A percentile compares a stretch with the other conserved stretches of the same genome.
These are phyloP conservation scores for Pichia californica DNA, from an alignment of 805 yeast species.

Conservation along the genomic window DNA sequence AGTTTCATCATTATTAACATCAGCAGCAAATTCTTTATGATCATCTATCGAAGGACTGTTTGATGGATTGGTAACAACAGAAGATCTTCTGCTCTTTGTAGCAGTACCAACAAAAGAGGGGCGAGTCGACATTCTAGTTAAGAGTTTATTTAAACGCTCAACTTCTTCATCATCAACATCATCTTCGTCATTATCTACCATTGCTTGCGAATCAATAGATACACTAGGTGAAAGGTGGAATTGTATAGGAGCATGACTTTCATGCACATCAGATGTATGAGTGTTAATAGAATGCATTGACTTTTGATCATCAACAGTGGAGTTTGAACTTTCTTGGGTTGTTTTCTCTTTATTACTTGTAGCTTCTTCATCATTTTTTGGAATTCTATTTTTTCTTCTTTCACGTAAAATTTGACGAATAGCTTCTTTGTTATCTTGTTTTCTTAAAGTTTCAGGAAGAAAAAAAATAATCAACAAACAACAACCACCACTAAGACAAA, in stretches of 20 bases:
- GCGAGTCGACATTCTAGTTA: constrained; percentile 29
- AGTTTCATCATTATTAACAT: background rate
- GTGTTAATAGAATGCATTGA: no score
- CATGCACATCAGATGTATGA: no score
- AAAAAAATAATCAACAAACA: constrained; percentile 43
- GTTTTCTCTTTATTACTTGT: background rate
- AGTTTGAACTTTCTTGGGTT: background rate
- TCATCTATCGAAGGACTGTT: background rate
- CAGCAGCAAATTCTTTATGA: background rate
- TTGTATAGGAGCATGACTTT: background rate
- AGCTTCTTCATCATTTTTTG: constrained; percentile 12
- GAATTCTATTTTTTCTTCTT: constrained; percentile 20
- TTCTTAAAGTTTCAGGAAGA: constrained; percentile 76
- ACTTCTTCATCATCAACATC: constrained; percentile 17
- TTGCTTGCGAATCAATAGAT: constrained; percentile 4
- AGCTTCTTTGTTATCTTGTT: constrained; percentile 52
- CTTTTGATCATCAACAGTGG: background rate
- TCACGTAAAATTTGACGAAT: constrained; percentile 41
- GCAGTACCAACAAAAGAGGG: constrained; percentile 12
- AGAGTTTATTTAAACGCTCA: constrained; percentile 27
- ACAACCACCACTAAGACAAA: constrained; percentile 54
- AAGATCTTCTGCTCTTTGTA: background rate
- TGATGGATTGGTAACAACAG: background rate
- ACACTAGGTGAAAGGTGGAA: background rate
- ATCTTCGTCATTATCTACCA: constrained; percentile 5